Percentiles rank a stretch among this genome's conserved stretches.
Conservation (phyloP, 371 early-diverging fungal genomes). For the Globomyces sp. region DNA sequence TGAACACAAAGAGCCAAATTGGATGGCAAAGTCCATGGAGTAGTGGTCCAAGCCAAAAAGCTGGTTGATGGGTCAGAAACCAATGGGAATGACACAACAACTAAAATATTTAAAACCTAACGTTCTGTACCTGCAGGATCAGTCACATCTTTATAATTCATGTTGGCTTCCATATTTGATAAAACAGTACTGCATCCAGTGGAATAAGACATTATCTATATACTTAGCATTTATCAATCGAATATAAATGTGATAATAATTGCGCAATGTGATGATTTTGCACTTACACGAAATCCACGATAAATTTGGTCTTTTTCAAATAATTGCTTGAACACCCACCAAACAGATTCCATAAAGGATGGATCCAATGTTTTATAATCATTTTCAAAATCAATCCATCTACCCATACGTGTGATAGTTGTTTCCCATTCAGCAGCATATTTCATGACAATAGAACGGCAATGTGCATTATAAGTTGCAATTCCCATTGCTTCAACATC, state of each 20-base stretch:
- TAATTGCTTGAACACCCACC: conserved; percentile 99
- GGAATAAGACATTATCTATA: conserved; percentile 97
- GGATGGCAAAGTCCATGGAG: conserved; percentile 99
- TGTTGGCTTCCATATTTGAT: conserved; percentile 99
- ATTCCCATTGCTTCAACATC: conserved; percentile 98
- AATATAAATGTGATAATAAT: neutral
- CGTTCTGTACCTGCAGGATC: conserved; percentile 80
- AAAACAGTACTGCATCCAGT: conserved; percentile 97
- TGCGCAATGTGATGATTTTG: conserved; percentile 21
- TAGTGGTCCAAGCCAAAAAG: conserved; percentile 99
- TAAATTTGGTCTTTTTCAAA: conserved; percentile 97
- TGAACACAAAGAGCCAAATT: conserved; percentile 96
- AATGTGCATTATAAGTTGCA: conserved; percentile 98
- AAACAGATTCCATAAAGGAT: conserved; percentile 97
- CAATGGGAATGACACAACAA: conserved; percentile 96
- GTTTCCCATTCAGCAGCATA: conserved; percentile 97
- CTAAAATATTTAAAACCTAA: conserved; percentile 34
- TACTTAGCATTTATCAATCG: conserved; percentile 14
- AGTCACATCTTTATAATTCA: conserved; percentile 98
- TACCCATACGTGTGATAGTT: conserved; percentile 97
- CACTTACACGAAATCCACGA: conserved; percentile 74
- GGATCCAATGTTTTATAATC: conserved; percentile 99
- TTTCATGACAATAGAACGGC: conserved; percentile 98
- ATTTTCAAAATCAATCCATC: conserved; percentile 99
- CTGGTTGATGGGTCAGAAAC: conserved; percentile 73